phyloP scores from a whole-genome alignment of 2,329 filamentous ascomycete genomes.

The Aspergillus pseudoviridinutans region DNA sequence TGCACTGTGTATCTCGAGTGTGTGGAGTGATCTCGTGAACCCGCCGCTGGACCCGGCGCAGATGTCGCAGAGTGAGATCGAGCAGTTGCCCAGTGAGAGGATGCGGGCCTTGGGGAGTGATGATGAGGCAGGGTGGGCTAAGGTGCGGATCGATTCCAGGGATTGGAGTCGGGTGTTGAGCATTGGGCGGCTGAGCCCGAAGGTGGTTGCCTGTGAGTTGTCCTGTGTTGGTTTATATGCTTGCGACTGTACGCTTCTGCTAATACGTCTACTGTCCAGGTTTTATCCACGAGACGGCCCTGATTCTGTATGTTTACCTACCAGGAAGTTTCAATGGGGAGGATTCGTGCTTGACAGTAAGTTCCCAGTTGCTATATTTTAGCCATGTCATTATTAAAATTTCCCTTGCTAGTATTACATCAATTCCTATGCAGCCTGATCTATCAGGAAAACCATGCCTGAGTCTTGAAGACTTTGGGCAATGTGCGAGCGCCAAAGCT shows the following conservation, averaged over 20 bases:
- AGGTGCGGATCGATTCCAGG: slow-evolving; percentile 82
- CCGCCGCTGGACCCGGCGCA: slow-evolving; percentile 79
- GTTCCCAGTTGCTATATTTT: slow-evolving; percentile 10
- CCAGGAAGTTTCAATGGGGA: slow-evolving; percentile 39
- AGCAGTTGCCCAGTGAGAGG: slow-evolving; percentile 74
- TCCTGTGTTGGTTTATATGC: neutral
- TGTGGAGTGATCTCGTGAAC: slow-evolving; percentile 82
- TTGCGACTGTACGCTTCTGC: neutral
- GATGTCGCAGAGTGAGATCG: slow-evolving; percentile 61
- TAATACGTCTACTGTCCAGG: slow-evolving; percentile 20
- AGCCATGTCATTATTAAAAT: neutral
- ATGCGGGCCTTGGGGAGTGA: slow-evolving; percentile 64
- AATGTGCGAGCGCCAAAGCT: neutral
- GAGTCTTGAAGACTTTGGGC: neutral
- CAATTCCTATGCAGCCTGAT: slow-evolving; percentile 39
- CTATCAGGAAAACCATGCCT: neutral
- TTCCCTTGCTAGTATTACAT: slow-evolving; percentile 38
- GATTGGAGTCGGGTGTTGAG: slow-evolving; percentile 95
- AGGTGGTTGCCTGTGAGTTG: slow-evolving; percentile 79
- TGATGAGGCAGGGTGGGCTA: slow-evolving; percentile 81
- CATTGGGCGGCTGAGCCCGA: slow-evolving; percentile 80
- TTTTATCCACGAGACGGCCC: slow-evolving; percentile 44
- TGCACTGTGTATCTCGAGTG: slow-evolving; percentile 75
- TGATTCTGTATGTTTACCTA: slow-evolving; percentile 46
- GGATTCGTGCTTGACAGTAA: slow-evolving; percentile 45